phyloP scores from a whole-genome alignment of 257 asterid genomes.

The Mitragyna speciosa region DNA sequence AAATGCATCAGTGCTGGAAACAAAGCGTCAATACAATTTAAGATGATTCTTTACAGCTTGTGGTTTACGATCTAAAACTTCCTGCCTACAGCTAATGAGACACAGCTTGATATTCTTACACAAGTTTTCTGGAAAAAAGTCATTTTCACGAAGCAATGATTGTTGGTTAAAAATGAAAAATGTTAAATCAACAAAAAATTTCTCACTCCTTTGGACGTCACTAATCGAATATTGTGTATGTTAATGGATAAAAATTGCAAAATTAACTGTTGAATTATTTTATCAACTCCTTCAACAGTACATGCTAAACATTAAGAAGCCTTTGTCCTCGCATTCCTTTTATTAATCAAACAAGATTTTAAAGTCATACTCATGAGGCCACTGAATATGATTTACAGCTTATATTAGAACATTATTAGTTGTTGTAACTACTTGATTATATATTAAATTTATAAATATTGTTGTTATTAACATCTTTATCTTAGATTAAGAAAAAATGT shows the following conservation, averaged over 20 bases:
- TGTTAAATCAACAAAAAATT: too few relatives aligned
- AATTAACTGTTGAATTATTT: too few relatives aligned
- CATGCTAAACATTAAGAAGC: too few relatives aligned
- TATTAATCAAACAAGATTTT: background rate
- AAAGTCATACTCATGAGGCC: background rate
- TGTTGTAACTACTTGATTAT: constrained; percentile 2
- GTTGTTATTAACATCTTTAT: background rate
- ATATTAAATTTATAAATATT: too few relatives aligned
- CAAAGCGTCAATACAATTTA: background rate
- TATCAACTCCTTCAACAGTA: too few relatives aligned
- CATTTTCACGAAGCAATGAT: background rate
- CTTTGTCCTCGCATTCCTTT: too few relatives aligned
- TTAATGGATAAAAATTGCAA: too few relatives aligned
- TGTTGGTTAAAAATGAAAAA: too few relatives aligned
- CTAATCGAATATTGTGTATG: background rate
- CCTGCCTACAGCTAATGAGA: background rate
- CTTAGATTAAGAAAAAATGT: background rate
- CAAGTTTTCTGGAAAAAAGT: background rate
- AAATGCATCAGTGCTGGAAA: background rate
- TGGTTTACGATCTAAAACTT: background rate
- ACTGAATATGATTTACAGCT: background rate
- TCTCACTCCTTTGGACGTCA: too few relatives aligned
- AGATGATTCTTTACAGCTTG: background rate
- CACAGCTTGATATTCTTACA: background rate
- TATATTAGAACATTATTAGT: background rate